Evolutionary conservation across 148 eudicot species (phyloP).

Genomic region (Camellia granthamiana): DNA sequence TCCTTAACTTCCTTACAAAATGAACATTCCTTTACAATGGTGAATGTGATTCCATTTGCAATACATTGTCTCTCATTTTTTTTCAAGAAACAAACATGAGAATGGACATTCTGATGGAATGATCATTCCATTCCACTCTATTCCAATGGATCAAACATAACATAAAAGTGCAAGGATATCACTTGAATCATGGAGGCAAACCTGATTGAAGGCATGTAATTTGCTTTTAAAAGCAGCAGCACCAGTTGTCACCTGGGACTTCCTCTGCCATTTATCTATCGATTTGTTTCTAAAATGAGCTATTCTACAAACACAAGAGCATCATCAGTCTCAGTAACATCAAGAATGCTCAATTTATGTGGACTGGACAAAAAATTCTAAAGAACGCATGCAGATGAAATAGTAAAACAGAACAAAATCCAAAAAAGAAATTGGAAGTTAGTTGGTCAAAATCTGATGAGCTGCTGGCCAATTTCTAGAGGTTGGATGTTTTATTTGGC

Average conservation of each 20-base stretch:
- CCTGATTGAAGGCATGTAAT: constrained; percentile 91
- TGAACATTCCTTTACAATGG: no score
- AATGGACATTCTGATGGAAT: no score
- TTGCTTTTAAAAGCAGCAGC: constrained; percentile 83
- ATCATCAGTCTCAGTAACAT: constrained; percentile 1
- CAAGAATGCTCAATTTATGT: not conserved
- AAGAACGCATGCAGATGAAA: not conserved
- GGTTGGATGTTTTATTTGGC: no score
- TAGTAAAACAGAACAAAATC: not conserved
- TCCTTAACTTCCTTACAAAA: no score
- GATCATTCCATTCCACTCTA: no score
- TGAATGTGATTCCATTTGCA: no score
- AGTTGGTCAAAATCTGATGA: not conserved
- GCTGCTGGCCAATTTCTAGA: no score
- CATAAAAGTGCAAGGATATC: constrained; percentile 4
- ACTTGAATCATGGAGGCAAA: constrained; percentile 18
- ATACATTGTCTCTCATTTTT: no score
- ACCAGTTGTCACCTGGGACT: constrained; percentile 89
- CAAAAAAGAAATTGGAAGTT: not conserved
- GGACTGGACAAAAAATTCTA: not conserved
- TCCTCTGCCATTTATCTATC: constrained; percentile 96
- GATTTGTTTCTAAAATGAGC: constrained; percentile 71
- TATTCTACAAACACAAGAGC: constrained; percentile 40
- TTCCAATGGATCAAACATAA: no score
- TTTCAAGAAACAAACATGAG: no score